These are phyloP conservation scores for Vitis hybrid DNA, from an alignment of 177 flowering plant species.

Conservation along the genomic window DNA sequence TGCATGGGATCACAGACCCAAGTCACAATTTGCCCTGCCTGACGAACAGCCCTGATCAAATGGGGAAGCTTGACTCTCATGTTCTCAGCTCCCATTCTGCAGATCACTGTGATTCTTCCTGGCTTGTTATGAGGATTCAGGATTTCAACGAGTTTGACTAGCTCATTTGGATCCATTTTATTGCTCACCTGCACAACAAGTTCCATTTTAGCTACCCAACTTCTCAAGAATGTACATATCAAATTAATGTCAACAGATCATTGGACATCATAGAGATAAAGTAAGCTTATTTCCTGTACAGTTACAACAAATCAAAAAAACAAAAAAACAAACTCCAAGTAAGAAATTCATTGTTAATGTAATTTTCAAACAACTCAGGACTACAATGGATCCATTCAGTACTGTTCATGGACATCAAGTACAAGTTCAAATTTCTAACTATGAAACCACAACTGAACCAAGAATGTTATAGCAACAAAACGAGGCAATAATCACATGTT, in stretches of 20 bases:
- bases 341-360: too few species aligned
- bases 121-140: slow-evolving; percentile 51
- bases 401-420: too few species aligned
- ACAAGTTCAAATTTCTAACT: too few species aligned
- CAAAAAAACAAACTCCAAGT: too few species aligned
- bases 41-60: slow-evolving; percentile 54
- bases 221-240: neutral
- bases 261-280: too few species aligned
- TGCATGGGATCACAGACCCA: slow-evolving; percentile 71
- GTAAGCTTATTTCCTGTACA: too few species aligned
- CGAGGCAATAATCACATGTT: too few species aligned
- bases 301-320: too few species aligned
- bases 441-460: too few species aligned
- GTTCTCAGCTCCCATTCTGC: slow-evolving; percentile 65
- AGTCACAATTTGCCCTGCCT: slow-evolving; percentile 55
- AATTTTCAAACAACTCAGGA: too few species aligned
- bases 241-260: neutral
- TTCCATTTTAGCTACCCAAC: neutral
- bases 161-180: slow-evolving; percentile 60
- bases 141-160: slow-evolving; percentile 49
- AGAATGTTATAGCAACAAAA: too few species aligned
- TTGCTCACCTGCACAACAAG: slow-evolving; percentile 45
- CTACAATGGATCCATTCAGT: too few species aligned
- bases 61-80: slow-evolving; percentile 65
- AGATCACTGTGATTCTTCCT: slow-evolving; percentile 55